Percentiles rank a stretch among this genome's conserved stretches.
Conservation (phyloP, 2,329 filamentous ascomycete species). For the Furcasterigmium furcatum region DNA sequence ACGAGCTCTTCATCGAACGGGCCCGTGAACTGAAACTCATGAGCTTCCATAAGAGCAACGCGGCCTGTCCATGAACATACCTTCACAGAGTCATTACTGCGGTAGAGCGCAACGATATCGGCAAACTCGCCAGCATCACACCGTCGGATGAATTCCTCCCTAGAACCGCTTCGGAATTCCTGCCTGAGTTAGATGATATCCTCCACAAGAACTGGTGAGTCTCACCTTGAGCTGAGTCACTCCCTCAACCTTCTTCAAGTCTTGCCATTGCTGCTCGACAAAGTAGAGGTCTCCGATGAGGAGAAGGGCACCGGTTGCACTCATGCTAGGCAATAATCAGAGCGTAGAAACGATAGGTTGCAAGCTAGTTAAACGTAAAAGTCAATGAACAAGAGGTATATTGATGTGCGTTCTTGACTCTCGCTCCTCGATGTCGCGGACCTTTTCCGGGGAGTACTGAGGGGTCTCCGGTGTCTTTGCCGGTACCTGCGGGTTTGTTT, state of each 20-base stretch:
- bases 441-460: slow-evolving; percentile 1
- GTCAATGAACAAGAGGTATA: too few relatives aligned
- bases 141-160: neutral
- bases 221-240: neutral
- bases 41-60: too few relatives aligned
- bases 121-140: neutral
- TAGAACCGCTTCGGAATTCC: neutral
- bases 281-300: neutral
- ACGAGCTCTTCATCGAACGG: slow-evolving; percentile 58
- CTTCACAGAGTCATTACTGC: neutral
- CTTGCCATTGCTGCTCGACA: neutral
- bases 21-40: slow-evolving; percentile 44
- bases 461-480: neutral
- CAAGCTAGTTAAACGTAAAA: too few relatives aligned
- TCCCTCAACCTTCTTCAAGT: neutral
- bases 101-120: neutral
- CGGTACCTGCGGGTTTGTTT: neutral
- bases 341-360: too few relatives aligned
- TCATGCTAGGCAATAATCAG: neutral
- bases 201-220: neutral
- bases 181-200: neutral
- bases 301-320: neutral
- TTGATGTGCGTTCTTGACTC: too few relatives aligned
- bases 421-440: too few relatives aligned
- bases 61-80: too few relatives aligned